Evolutionary conservation across 371 early-diverging fungal species (phyloP).

Genomic region (Circinella minor): DNA sequence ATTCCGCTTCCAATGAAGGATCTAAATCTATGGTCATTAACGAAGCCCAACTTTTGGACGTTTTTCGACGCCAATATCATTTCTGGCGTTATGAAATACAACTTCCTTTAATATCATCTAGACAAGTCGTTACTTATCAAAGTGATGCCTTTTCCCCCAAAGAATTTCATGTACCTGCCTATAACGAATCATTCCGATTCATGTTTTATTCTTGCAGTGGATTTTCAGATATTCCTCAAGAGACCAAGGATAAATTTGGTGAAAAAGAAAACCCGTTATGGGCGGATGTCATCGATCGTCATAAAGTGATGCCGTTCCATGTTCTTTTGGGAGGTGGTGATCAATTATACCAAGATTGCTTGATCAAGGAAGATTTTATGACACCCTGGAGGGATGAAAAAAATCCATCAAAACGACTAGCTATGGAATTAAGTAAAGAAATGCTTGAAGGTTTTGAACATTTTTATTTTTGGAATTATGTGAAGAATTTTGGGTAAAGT

Average conservation of each 20-base stretch:
- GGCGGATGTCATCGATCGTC: conserved; percentile 77
- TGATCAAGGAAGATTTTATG: conserved; percentile 47
- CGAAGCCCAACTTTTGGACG: conserved; percentile 27
- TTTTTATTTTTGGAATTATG: conserved; percentile 81
- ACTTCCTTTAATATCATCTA: conserved; percentile 27
- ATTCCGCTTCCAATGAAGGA: background rate
- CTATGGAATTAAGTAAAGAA: conserved; percentile 47
- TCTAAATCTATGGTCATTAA: background rate
- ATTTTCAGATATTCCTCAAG: conserved; percentile 63
- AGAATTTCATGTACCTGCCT: conserved; percentile 43
- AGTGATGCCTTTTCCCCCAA: conserved; percentile 18
- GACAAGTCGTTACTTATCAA: conserved; percentile 30
- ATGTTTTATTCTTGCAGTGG: conserved; percentile 76
- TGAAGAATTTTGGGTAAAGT: conserved; percentile 66
- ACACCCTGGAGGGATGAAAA: conserved; percentile 43
- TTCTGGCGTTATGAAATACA: conserved; percentile 43
- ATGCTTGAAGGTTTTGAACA: conserved; percentile 63
- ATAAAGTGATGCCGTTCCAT: conserved; percentile 71
- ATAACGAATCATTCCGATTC: conserved; percentile 51
- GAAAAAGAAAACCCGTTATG: conserved; percentile 71
- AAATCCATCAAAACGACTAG: conserved; percentile 35
- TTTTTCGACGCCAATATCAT: conserved; percentile 31
- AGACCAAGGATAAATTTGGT: conserved; percentile 37
- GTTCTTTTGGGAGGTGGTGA: conserved; percentile 87
- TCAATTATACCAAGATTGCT: conserved; percentile 72